Evolutionary conservation across 2,329 filamentous ascomycete species (phyloP), one percentile per base, ranked within the genome.

Genomic region (Aulographum hederae): DNA sequence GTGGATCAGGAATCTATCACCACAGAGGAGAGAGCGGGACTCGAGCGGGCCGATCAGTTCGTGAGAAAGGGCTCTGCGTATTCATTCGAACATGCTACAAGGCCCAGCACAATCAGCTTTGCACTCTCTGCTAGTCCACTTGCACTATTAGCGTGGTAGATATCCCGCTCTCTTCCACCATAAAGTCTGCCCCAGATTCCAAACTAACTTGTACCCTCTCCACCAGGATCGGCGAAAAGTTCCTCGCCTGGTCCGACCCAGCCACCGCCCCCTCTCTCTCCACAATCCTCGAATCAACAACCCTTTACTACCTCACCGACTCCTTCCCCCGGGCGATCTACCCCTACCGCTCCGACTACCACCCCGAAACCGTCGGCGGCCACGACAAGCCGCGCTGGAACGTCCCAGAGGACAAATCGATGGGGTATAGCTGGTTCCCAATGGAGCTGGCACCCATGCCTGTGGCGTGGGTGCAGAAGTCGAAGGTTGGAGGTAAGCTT

Each of bases 61-160:
- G 33, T 40, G 2, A 35, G 45, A 0, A 50, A 43, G 2, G 68
- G 65, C 1, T 43, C 39, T 10, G 65, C 58, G 0, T 76, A 73
- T 41, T 56, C 58, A 0, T 32, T 53, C 0, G 56, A 65, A 42
- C 70, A 75, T 33, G 63, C 53, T 2, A 68, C 66, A 0, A 48
- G 63, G 6, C 63, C 69, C 0, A 53, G 58, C 0, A 75, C 69
- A 0, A 63, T 73, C 28, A 67, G 68, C 0, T 53, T 70, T 4
- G 61, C 57, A 0, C 46, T 75, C 1, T 52, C 58, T 3, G 51
- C 61, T 4, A 69, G 53, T 21, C 70, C 71, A 0, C 37, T 74
- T 2, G 64, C 67, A 0, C 42, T 73, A 13, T 53, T 76, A 2
- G 57, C 61, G 4, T 76, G 69, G 61, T 25, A n/a, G n/a, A n/a